Conservation (phyloP, 768 basidiomycete genomes). For the Tylopilus balloui region DNA sequence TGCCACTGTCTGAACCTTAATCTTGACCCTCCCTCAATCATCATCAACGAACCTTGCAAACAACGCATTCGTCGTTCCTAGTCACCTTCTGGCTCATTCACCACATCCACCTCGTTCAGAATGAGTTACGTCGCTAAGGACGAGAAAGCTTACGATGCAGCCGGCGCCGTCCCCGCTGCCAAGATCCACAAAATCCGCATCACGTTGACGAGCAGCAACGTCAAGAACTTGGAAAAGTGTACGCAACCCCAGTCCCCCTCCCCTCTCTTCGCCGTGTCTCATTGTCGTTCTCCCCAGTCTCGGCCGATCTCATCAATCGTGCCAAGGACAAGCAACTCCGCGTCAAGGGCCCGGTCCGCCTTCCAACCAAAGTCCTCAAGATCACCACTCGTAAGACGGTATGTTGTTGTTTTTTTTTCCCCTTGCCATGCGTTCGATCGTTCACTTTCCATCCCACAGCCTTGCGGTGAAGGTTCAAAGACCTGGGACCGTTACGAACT, state of each 20-base stretch:
- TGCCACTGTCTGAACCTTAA: slow-evolving; percentile 31
- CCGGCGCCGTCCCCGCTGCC: slow-evolving; percentile 80
- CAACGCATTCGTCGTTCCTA: slow-evolving; percentile 22
- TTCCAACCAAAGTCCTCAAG: slow-evolving; percentile 98
- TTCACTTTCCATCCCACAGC: slow-evolving; percentile 41
- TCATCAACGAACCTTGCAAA: slow-evolving; percentile 32
- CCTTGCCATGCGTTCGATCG: background rate
- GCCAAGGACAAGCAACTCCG: slow-evolving; percentile 99
- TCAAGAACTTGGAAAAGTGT: slow-evolving; percentile 99
- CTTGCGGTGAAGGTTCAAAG: slow-evolving; percentile 99
- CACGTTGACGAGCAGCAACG: slow-evolving; percentile 96
- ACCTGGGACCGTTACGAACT: slow-evolving; percentile 99
- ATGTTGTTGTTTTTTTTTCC: slow-evolving; percentile 27
- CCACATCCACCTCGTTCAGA: slow-evolving; percentile 30
- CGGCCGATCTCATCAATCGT: slow-evolving; percentile 91
- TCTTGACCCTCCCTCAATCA: slow-evolving; percentile 22
- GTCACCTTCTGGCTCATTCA: slow-evolving; percentile 82
- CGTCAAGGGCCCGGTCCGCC: slow-evolving; percentile 97
- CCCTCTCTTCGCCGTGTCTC: background rate
- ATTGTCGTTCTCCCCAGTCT: slow-evolving; percentile 58
- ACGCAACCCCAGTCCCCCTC: slow-evolving; percentile 16
- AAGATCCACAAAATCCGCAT: slow-evolving; percentile 99
- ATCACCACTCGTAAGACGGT: slow-evolving; percentile 99
- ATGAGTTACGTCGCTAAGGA: slow-evolving; percentile 99
- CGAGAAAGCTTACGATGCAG: slow-evolving; percentile 96